Base-by-base conservation (phyloP, 1,284 basidiomycete genomes). In the Moesziomyces aphidis region DNA sequence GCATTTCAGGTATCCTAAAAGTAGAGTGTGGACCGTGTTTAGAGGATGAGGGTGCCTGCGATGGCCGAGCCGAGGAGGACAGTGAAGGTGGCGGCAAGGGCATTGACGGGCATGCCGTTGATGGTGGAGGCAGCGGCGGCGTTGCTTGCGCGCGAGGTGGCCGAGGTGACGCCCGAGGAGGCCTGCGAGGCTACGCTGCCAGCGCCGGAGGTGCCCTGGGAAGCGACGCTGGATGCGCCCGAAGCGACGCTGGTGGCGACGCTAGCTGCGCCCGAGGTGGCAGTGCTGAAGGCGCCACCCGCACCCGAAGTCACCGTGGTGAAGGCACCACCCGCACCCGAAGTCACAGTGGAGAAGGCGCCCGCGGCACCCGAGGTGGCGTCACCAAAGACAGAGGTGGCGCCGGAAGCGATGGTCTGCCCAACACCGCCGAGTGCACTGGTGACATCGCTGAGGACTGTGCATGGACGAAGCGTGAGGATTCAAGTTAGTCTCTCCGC, bases 31-130 rank as follows among this genome's bases (percentile, higher is more conserved):
- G n/a, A 22, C 21, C 7, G 45, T n/a, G 15, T 24, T 56, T 34
- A 67, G 43, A 67, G 64, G 26, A 61, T n/a, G 17, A 67, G 58
- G 23, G 64, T 55, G 19, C 64, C 64, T 21, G 58, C 59, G 17
- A 68, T 56, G 22, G 65, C 65, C 2, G 43, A 48, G 7, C 59
- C 65, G 22, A 68, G 46, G 13, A 68, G 17, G 19, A 61, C 49
- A 36, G 48, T 59, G 17, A 59, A 39, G 17, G 48, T 46, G 22
- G 48, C 47, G 8, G 31, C 47, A 21, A 49, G 31, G 23, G 46
- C 26, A 31, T 49, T 56, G 36, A 49, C 15, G 31, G 43, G 52
- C 49, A 66, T 24, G 24, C 51, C 21, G 46, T 53, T 39, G 51
- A 34, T 11, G 28, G 19, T 28, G 22, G 47, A 44, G 17, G 19